These are phyloP conservation scores for Graphilbum sp. DNA, from an alignment of 2,329 filamentous ascomycete genomes.

Conservation along the genomic window DNA sequence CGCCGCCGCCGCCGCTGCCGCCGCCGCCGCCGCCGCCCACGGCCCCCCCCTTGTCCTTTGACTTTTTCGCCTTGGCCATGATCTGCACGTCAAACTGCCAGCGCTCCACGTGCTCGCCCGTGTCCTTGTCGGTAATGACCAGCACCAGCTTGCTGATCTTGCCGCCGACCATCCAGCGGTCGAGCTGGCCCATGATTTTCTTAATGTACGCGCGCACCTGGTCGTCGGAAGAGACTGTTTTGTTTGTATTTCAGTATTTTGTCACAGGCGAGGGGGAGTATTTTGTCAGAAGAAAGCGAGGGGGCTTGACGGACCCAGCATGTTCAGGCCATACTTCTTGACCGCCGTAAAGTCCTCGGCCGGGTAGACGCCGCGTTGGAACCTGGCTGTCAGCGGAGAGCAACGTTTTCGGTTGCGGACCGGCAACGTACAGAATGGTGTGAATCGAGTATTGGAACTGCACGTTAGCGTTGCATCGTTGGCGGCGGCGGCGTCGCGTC, in stretches of 20 bases:
- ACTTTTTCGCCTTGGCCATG: conserved; percentile 21
- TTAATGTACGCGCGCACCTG: conserved; percentile 99
- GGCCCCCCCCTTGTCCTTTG: conserved; percentile 8
- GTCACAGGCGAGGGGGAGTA: too few species aligned
- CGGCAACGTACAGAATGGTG: conserved; percentile 80
- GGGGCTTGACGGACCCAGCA: conserved; percentile 54
- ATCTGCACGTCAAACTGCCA: conserved; percentile 76
- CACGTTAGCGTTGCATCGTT: conserved; percentile 4
- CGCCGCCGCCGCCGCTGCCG: conserved; percentile 16
- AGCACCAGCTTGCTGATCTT: conserved; percentile 97
- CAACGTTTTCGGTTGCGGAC: too few species aligned
- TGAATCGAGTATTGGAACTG: conserved; percentile 97
- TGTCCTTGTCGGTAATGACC: conserved; percentile 93
- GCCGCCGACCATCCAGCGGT: conserved; percentile 92
- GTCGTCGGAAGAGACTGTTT: conserved; percentile 73
- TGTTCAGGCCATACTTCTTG: conserved; percentile 98
- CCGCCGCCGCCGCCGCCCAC: too few species aligned
- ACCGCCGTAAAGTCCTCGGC: conserved; percentile 94
- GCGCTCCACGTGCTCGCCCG: conserved; percentile 84
- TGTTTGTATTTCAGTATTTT: neutral
- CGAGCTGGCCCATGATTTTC: conserved; percentile 95
- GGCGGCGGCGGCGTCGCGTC: conserved; percentile 4
- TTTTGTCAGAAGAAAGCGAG: too few species aligned
- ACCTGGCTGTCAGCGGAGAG: conserved; percentile 35
- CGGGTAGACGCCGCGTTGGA: conserved; percentile 74